A percentile compares a stretch with the other conserved stretches of the same genome.
These are phyloP conservation scores for Agaricus subrufescens DNA, from an alignment of 768 basidiomycete species.

Conservation along the genomic window DNA sequence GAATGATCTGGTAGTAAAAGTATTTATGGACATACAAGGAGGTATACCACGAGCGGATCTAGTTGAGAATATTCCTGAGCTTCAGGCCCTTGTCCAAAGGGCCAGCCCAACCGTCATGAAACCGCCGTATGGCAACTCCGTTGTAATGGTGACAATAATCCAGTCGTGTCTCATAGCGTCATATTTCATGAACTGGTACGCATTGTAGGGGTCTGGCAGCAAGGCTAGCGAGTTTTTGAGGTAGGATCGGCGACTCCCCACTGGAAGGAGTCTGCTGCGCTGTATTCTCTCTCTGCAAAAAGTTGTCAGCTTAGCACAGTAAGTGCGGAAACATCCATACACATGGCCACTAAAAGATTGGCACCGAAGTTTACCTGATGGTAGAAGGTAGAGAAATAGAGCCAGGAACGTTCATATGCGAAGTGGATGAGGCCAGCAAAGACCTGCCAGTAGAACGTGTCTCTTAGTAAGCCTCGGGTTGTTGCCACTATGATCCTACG, in stretches of 20 bases:
- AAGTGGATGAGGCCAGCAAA: conserved; percentile 83
- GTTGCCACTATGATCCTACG: background rate
- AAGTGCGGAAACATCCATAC: conserved; percentile 36
- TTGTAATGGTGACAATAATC: conserved; percentile 74
- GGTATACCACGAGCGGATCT: conserved; percentile 75
- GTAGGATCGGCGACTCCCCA: conserved; percentile 81
- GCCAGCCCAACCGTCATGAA: conserved; percentile 92
- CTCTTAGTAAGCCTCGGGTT: too few relatives aligned
- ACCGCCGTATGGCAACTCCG: conserved; percentile 71
- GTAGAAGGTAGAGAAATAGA: conserved; percentile 74
- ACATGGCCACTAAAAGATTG: conserved; percentile 69
- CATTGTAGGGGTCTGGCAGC: conserved; percentile 69
- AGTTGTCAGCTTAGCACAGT: background rate
- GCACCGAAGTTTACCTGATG: conserved; percentile 63
- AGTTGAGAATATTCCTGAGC: conserved; percentile 59
- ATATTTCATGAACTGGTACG: conserved; percentile 56
- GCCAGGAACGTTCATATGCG: conserved; percentile 73
- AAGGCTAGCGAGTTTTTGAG: too few relatives aligned
- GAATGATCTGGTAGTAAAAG: background rate
- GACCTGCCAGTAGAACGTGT: conserved; percentile 34
- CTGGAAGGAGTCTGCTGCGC: conserved; percentile 63
- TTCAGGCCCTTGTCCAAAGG: conserved; percentile 60
- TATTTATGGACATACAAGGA: conserved; percentile 48
- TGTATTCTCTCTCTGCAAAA: conserved; percentile 71
- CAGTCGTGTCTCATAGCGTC: conserved; percentile 74